Conservation (phyloP, 371 early-diverging fungal genomes). For the Mucor indicus region DNA sequence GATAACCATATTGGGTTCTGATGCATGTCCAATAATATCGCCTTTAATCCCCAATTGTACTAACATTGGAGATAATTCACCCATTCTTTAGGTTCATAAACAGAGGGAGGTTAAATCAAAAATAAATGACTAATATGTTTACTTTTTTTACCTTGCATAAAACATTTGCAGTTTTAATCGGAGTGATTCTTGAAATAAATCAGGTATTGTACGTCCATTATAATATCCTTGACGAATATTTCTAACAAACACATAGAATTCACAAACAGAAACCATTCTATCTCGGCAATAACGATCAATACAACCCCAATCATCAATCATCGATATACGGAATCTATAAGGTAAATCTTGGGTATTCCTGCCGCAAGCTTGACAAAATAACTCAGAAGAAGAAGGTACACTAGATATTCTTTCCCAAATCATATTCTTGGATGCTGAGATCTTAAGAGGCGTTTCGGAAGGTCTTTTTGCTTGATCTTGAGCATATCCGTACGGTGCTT, state of each 20-base stretch:
- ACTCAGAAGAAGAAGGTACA: no score
- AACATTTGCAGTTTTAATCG: constrained; percentile 89
- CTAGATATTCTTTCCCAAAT: constrained; percentile 54
- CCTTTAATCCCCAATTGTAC: constrained; percentile 22
- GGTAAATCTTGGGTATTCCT: constrained; percentile 34
- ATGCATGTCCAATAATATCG: constrained; percentile 25
- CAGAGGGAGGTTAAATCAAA: not conserved
- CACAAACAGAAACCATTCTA: constrained; percentile 85
- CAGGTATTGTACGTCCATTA: constrained; percentile 66
- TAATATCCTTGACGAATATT: constrained; percentile 85
- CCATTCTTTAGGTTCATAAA: constrained; percentile 36
- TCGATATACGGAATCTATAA: constrained; percentile 78
- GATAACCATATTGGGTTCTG: constrained; percentile 27
- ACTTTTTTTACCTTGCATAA: constrained; percentile 68
- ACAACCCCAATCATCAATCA: constrained; percentile 78
- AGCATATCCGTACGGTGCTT: constrained; percentile 58
- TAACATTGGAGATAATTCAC: constrained; percentile 26
- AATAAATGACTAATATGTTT: no score
- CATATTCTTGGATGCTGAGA: constrained; percentile 49
- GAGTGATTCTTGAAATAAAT: constrained; percentile 78
- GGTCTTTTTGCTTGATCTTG: constrained; percentile 54
- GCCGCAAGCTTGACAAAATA: constrained; percentile 54
- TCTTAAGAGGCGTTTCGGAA: constrained; percentile 37
- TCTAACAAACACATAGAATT: constrained; percentile 90
- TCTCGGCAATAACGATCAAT: constrained; percentile 87